Conservation (phyloP, 208 protist genomes). For the Plasmodiophora brassicae region DNA sequence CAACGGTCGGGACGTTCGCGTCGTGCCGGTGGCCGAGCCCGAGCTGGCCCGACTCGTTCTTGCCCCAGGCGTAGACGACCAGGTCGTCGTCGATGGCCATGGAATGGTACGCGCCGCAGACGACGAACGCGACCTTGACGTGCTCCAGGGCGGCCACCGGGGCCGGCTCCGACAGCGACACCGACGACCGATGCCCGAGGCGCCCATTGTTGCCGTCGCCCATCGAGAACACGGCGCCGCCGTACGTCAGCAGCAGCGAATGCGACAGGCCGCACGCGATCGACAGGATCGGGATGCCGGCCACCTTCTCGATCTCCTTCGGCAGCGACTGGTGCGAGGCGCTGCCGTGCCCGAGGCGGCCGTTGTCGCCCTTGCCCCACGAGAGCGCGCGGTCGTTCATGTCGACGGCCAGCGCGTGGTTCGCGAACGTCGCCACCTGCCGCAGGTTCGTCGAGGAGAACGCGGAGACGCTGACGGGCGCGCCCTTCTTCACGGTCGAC, state of each 20-base stretch:
- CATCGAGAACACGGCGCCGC: constrained; percentile 8
- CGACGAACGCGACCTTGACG: background rate
- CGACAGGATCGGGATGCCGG: background rate
- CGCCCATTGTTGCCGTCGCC: constrained; percentile 20
- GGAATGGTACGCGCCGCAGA: background rate
- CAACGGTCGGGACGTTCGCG: background rate
- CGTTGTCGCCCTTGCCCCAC: constrained; percentile 34
- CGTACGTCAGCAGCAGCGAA: background rate
- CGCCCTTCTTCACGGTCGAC: background rate
- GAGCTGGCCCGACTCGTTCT: constrained; percentile 27
- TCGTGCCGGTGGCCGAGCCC: constrained; percentile 27
- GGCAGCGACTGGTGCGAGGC: background rate
- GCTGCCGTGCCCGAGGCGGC: constrained; percentile 9
- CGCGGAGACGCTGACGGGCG: background rate
- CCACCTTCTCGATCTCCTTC: background rate
- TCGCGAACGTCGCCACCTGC: background rate
- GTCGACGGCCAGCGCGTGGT: background rate
- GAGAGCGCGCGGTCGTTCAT: background rate
- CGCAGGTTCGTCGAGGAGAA: constrained; percentile 3
- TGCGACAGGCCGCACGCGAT: constrained; percentile 14
- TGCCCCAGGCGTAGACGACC: constrained; percentile 26
- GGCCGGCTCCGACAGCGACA: background rate
- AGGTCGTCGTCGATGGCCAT: background rate
- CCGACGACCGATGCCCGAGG: background rate
- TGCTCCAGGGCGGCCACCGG: background rate